These are phyloP conservation scores for Fusarium vanettenii DNA, from an alignment of 2,329 filamentous ascomycete genomes.

Conservation along the genomic window DNA sequence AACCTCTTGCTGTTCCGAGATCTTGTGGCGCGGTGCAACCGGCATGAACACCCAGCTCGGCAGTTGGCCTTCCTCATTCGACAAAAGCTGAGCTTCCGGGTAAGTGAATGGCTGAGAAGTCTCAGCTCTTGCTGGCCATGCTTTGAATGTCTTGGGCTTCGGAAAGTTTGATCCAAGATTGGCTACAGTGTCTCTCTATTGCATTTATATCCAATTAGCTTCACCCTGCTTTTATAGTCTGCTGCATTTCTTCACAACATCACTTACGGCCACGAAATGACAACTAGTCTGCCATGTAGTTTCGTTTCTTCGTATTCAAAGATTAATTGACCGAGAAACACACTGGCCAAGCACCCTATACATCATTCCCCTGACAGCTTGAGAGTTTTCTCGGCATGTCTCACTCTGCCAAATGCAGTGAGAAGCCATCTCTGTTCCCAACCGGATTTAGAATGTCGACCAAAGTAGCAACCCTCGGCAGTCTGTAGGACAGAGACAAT, in stretches of 20 bases:
- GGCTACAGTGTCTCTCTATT: background rate
- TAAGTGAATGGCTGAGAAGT: background rate
- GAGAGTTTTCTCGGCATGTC: background rate
- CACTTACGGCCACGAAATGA: background rate
- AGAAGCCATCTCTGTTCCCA: background rate
- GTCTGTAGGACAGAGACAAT: background rate
- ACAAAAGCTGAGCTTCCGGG: slow-evolving; percentile 21
- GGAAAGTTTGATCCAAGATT: background rate
- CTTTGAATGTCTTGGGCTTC: background rate
- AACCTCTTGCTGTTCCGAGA: background rate
- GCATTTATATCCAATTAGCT: background rate
- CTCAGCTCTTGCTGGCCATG: background rate
- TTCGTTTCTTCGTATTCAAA: background rate
- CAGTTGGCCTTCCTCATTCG: slow-evolving; percentile 21
- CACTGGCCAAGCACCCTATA: background rate
- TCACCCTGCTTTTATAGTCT: background rate
- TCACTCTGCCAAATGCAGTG: background rate
- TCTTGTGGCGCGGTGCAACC: slow-evolving; percentile 4
- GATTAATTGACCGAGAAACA: background rate
- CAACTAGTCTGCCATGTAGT: background rate
- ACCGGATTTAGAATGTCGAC: background rate
- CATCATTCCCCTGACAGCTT: background rate
- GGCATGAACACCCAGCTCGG: slow-evolving; percentile 16
- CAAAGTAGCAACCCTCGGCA: background rate
- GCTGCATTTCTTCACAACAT: background rate